Conservation (phyloP, 257 asterid species). For the Gentiana macrophylla region DNA sequence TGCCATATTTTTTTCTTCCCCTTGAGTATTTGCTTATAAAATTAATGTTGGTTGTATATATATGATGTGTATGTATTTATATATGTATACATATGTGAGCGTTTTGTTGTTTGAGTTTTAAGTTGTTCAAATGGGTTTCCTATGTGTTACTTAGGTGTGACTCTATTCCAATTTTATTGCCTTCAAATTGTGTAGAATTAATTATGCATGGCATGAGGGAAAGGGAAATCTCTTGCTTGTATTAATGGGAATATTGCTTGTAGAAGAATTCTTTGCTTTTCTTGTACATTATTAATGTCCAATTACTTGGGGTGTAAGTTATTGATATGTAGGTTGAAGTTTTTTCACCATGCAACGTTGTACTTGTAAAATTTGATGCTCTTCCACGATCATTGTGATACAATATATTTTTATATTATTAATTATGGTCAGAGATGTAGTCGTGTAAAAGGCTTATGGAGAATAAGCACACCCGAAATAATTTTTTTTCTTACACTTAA, state of each 20-base stretch:
- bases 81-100: background rate
- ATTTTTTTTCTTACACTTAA: no score
- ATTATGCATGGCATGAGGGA: constrained; percentile 5
- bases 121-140: background rate
- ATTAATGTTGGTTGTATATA: background rate
- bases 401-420: no score
- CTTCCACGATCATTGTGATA: no score
- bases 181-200: constrained; percentile 11
- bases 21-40: background rate
- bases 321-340: no score
- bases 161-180: constrained; percentile 44
- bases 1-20: constrained; percentile 19
- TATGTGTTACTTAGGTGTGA: constrained; percentile 17
- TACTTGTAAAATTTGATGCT: no score
- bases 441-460: no score
- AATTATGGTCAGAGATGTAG: no score
- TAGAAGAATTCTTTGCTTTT: constrained; percentile 32
- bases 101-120: background rate
- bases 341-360: background rate
- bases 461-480: no score
- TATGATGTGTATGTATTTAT: background rate
- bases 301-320: background rate
- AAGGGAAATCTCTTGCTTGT: constrained; percentile 22
- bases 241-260: constrained; percentile 10
- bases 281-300: constrained; percentile 18